Evolutionary conservation across 2,329 filamentous ascomycete species (phyloP).

Genomic region (Alternaria atra): DNA sequence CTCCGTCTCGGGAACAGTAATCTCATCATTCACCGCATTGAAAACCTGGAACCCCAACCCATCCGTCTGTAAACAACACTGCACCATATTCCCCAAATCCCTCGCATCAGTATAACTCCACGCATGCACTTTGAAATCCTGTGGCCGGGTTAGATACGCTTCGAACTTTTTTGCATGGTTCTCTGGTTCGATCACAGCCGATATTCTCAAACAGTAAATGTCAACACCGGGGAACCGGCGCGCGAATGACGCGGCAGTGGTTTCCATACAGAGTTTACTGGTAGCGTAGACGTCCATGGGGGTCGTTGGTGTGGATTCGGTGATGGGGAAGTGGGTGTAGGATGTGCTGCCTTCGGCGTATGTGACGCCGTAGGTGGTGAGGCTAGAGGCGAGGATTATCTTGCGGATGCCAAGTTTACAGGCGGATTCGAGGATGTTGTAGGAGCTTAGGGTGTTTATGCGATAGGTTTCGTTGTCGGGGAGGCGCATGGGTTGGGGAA

Average conservation of each 20-base stretch:
- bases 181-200: constrained; percentile 67
- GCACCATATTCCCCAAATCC: constrained; percentile 67
- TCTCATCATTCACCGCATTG: constrained; percentile 69
- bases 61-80: constrained; percentile 61
- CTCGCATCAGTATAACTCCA: constrained; percentile 70
- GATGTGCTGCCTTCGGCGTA: constrained; percentile 66
- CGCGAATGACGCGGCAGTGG: constrained; percentile 63
- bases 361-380: constrained; percentile 66
- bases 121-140: constrained; percentile 63
- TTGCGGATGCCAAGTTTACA: constrained; percentile 69
- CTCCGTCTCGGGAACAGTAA: constrained; percentile 55
- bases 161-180: constrained; percentile 63
- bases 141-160: constrained; percentile 57
- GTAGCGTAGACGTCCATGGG: constrained; percentile 69
- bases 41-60: constrained; percentile 69
- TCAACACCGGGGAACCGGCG: constrained; percentile 61
- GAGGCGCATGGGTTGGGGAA: constrained; percentile 66
- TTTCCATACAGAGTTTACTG: constrained; percentile 67
- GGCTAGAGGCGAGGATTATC: constrained; percentile 66
- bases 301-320: constrained; percentile 65
- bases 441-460: constrained; percentile 48
- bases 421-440: constrained; percentile 69
- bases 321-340: constrained; percentile 65
- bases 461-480: constrained; percentile 68
- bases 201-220: constrained; percentile 68